Base-by-base conservation (phyloP, 768 basidiomycete genomes). In the Lepiota brunneoincarnata region DNA sequence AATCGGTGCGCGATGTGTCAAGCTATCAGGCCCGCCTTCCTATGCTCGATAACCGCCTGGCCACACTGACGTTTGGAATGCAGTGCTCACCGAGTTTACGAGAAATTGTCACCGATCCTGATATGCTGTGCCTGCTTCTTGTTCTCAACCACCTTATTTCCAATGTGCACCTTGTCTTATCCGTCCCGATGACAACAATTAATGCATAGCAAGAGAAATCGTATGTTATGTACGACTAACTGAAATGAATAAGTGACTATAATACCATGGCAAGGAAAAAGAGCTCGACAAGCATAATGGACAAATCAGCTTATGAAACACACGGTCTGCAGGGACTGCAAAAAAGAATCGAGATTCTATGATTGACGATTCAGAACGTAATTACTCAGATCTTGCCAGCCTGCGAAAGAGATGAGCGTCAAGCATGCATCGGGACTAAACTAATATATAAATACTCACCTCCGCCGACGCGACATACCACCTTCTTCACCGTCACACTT, bases 391-490 rank as follows among this genome's bases (percentile, higher is more conserved):
- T 90, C 87, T 62, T 90, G 89, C 89, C 88, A 91, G 37, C 88
- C 88, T 86, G 63, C 41, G 55, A 51, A 56, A 49, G 31, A 9
- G 31, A 31, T 31, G 31, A 10, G 31, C 31, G 31, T 31, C 31
- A 31, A 31, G 11, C 31, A 31, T 31, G 7, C 31, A 31, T 31
- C 31, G 31, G 31, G 31, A 10, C 31, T 31, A 31, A 31, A 31
- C 31, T 35, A 11, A 36, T 18, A 53, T 35, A 49, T 34, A 56
- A 55, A 42, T 5, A 75, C 83, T 64, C 59, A 86, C 90, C 90
- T 69, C 89, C 91, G 42, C 92, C 92, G 57, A 94, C 87, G 56
- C 92, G 84, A 71, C 88, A 91, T 87, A 95, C 89, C 26, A 94
- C 92, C 70, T 92, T 94, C 81, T 88, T 91, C 57, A 82, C 82